Conservation (phyloP, 2,329 filamentous ascomycete species). For the Cercospora berteroae region DNA sequence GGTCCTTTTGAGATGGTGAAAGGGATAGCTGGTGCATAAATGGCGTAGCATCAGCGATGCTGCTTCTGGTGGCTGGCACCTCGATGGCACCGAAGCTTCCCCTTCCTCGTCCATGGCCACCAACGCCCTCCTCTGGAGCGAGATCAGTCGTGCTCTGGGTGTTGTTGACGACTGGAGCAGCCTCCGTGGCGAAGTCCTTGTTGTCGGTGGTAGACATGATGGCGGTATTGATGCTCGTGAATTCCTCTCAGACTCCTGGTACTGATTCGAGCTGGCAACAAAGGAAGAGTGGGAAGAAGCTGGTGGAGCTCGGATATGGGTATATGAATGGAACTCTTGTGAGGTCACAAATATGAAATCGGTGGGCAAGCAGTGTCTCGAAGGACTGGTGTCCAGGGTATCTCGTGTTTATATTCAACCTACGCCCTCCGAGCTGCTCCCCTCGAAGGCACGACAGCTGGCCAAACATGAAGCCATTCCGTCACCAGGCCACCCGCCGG, state of each 20-base stretch:
- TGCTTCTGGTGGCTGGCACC: constrained; percentile 66
- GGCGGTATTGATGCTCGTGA: constrained; percentile 24
- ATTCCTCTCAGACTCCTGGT: neutral
- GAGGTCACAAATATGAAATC: constrained; percentile 9
- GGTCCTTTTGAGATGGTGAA: constrained; percentile 64
- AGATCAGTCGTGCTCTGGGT: constrained; percentile 34
- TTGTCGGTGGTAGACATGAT: constrained; percentile 63
- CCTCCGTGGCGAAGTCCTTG: constrained; percentile 51
- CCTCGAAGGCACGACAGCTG: constrained; percentile 2
- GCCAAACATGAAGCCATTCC: neutral
- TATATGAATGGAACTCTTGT: constrained; percentile 6
- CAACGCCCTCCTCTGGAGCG: constrained; percentile 20
- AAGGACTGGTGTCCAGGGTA: constrained; percentile 9
- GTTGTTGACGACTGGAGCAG: constrained; percentile 39
- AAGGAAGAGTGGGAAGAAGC: neutral
- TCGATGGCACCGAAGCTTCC: constrained; percentile 56
- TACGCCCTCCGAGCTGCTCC: constrained; percentile 3
- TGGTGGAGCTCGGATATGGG: neutral
- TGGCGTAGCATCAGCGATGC: constrained; percentile 64
- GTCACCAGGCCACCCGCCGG: constrained; percentile 7
- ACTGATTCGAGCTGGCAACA: neutral
- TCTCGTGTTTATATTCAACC: constrained; percentile 17
- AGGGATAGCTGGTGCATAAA: constrained; percentile 74
- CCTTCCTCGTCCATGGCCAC: constrained; percentile 23
- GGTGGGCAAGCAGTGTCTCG: neutral